Evolutionary conservation across 2,329 filamentous ascomycete genomes (phyloP), one percentile per base, ranked within the genome.

Genomic region (Colletotrichum truncatum): DNA sequence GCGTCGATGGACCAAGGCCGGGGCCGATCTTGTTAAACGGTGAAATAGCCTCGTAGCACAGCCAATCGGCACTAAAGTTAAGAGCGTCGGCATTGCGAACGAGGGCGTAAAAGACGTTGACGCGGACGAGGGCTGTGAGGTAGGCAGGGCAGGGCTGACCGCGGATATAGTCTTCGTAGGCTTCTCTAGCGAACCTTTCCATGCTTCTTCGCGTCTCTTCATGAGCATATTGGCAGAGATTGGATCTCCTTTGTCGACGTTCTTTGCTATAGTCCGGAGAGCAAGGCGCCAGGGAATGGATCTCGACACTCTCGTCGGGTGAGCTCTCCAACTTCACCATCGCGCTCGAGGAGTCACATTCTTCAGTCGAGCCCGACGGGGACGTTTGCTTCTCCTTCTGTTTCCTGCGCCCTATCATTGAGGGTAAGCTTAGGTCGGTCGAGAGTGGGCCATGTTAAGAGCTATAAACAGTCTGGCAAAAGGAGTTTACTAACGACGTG

Each of bases 41-140:
- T 45, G 68, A 73, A 11, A 70, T 41, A 38, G 63, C 51, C 14
- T 71, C 69, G 49, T 69, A 55, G 16, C n/a, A 51, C 25, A 73
- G 63, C 57, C 66, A 65, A 4, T 36, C 53, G 0, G n/a, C 28
- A 21, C 61, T 32, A 30, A 69, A 63, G 45, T 49, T 38, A 18
- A 70, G 61, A 21, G 58, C 55, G 7, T 41, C 21, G n/a, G 60
- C 56, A 30, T 64, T 69, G 9, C 41, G 64, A 7, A 48, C 57
- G 8, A 70, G 34, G 25, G 67, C 67, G 58, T 66, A 38, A 54
- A 69, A 65, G 43, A 70, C 67, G 34, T 70, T 70, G 21, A 60
- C 39, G 18, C 67, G 64, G 6, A 69, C 55, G 6, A 68, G 53
- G 38, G 56, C 46, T 9, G 57, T 52, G 3, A 70, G 56, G 16